Evolutionary conservation across 139 green algal genomes (phyloP).

Genomic region (Penium margaritaceum): DNA sequence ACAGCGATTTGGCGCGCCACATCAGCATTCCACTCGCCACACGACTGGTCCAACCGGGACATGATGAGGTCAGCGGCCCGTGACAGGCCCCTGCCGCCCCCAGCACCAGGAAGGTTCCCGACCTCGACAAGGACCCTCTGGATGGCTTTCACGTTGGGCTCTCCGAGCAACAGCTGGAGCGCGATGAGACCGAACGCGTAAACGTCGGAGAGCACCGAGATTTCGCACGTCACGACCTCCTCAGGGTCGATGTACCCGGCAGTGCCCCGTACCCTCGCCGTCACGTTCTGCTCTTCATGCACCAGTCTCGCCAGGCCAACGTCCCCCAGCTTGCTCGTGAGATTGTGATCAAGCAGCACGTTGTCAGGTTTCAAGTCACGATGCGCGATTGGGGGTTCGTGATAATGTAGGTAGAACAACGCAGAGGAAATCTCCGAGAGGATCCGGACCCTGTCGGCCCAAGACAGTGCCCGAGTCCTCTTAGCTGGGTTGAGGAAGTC

Average conservation of each 20-base stretch:
- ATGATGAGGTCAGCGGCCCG: background rate
- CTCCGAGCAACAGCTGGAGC: background rate
- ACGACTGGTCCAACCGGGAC: background rate
- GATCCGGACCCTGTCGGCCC: too few species aligned
- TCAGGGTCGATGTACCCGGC: too few species aligned
- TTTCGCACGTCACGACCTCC: background rate
- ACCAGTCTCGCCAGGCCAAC: background rate
- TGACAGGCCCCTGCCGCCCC: background rate
- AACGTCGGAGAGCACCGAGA: background rate
- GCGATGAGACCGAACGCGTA: background rate
- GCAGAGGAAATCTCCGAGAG: too few species aligned
- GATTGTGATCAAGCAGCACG: background rate
- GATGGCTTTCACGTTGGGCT: background rate
- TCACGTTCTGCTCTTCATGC: background rate
- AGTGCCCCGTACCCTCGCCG: background rate
- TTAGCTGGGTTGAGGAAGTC: too few species aligned
- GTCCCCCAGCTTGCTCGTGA: background rate
- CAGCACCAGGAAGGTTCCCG: background rate
- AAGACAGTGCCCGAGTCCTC: too few species aligned
- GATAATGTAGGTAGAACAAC: too few species aligned
- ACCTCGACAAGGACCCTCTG: background rate
- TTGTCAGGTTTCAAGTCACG: too few species aligned
- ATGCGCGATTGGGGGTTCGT: too few species aligned
- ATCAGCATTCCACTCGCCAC: background rate
- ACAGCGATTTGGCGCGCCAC: background rate